phyloP scores from a whole-genome alignment of 441 rosid genomes.

The Kokia cookei region DNA sequence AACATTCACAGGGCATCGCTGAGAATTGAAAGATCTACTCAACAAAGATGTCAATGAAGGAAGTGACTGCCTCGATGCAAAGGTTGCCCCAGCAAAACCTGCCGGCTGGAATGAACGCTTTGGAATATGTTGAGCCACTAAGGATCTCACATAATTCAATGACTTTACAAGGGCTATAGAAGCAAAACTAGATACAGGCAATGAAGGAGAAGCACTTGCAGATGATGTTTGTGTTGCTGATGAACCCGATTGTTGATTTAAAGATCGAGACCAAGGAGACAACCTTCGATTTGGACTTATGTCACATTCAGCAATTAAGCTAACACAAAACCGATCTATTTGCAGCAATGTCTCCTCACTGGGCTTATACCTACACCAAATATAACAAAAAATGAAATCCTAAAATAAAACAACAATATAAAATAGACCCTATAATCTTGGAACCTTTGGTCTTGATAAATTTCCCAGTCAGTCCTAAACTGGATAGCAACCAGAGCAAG shows the following conservation, averaged over 20 bases:
- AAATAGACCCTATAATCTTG: not conserved
- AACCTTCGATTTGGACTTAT: conserved; percentile 47
- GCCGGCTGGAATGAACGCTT: conserved; percentile 84
- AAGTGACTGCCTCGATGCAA: conserved; percentile 71
- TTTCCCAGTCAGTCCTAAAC: not conserved
- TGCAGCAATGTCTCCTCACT: conserved; percentile 87
- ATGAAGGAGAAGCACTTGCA: conserved; percentile 49
- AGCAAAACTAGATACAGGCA: conserved; percentile 86
- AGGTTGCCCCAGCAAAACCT: conserved; percentile 78
- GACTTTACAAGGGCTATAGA: conserved; percentile 89
- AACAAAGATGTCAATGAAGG: conserved; percentile 80
- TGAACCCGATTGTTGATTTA: conserved; percentile 37
- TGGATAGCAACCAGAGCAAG: not conserved
- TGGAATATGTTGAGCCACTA: conserved; percentile 83
- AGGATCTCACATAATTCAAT: conserved; percentile 88
- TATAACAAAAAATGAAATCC: conserved; percentile 10
- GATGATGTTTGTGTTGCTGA: conserved; percentile 36
- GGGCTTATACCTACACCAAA: conserved; percentile 81
- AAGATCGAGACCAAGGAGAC: conserved; percentile 43
- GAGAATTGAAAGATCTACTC: conserved; percentile 85
- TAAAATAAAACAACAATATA: conserved; percentile 3
- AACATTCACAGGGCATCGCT: conserved; percentile 57
- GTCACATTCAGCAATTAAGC: conserved; percentile 74
- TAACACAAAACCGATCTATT: conserved; percentile 85
- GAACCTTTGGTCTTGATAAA: conserved; percentile 7